Percentiles rank a stretch among this genome's conserved stretches.
Conservation (phyloP, 257 asterid genomes). For the Nicotiana sylvestris region DNA sequence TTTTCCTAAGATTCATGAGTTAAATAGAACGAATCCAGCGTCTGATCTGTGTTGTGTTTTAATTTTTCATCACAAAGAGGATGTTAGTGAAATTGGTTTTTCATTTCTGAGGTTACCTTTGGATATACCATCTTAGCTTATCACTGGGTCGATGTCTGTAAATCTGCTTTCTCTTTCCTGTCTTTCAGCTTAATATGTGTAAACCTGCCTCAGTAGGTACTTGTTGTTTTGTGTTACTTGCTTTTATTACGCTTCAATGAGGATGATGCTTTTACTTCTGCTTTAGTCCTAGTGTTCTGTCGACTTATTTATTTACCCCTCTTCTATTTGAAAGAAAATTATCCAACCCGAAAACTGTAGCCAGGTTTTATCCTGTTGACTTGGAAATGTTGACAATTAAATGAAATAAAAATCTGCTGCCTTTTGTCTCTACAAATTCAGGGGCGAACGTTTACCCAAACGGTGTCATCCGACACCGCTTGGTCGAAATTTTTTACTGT, state of each 20-base stretch:
- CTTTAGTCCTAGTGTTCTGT: background rate
- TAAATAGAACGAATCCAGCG: background rate
- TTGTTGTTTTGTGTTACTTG: background rate
- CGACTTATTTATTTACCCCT: background rate
- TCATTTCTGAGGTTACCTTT: background rate
- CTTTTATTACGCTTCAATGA: background rate
- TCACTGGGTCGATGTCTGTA: background rate
- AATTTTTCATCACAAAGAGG: background rate
- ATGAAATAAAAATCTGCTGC: background rate
- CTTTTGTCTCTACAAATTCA: background rate
- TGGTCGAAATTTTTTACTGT: too few relatives aligned
- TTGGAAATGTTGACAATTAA: background rate
- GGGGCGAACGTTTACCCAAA: too few relatives aligned
- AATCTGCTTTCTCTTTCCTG: background rate
- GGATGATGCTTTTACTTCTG: background rate
- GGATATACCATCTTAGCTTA: background rate
- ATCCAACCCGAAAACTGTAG: background rate
- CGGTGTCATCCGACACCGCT: too few relatives aligned
- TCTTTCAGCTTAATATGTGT: background rate
- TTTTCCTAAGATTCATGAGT: background rate
- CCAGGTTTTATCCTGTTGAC: background rate
- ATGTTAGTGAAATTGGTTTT: background rate
- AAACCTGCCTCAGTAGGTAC: background rate
- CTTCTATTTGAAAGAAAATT: background rate
- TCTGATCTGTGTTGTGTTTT: background rate